Conservation (phyloP, 2,329 filamentous ascomycete genomes). For the Zasmidium angulare region DNA sequence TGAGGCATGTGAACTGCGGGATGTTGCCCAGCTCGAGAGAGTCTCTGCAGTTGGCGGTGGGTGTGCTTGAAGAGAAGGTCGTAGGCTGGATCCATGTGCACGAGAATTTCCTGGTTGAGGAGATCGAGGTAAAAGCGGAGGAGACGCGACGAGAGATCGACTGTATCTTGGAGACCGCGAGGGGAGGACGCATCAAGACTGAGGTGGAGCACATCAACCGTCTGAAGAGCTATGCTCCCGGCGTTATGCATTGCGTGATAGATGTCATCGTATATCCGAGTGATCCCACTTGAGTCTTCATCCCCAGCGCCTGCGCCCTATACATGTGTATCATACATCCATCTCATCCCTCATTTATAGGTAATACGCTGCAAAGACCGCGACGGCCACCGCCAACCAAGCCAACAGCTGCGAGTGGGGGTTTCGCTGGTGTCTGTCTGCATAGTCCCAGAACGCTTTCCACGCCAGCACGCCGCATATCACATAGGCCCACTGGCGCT, state of each 20-base stretch:
- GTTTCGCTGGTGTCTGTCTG: slow-evolving; percentile 24
- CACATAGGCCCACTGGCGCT: slow-evolving; percentile 24
- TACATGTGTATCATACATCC: neutral
- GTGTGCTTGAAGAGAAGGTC: slow-evolving; percentile 43
- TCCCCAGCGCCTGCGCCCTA: neutral
- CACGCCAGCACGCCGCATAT: slow-evolving; percentile 26
- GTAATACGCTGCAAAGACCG: slow-evolving; percentile 20
- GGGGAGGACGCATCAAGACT: slow-evolving; percentile 11
- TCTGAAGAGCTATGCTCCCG: slow-evolving; percentile 63
- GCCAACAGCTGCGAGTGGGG: slow-evolving; percentile 22
- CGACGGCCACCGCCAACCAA: slow-evolving; percentile 24
- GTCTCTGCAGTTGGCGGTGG: slow-evolving; percentile 52
- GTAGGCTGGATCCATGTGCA: slow-evolving; percentile 62
- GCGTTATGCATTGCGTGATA: slow-evolving; percentile 62
- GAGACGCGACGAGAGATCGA: slow-evolving; percentile 40
- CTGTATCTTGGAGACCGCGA: slow-evolving; percentile 20
- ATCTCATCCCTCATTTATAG: slow-evolving; percentile 14
- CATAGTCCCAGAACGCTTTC: slow-evolving; percentile 31
- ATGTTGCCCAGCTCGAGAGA: slow-evolving; percentile 54
- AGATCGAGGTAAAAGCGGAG: slow-evolving; percentile 46
- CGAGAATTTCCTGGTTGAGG: slow-evolving; percentile 55
- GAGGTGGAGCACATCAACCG: slow-evolving; percentile 46
- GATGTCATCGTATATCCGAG: slow-evolving; percentile 45
- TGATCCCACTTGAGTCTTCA: neutral
- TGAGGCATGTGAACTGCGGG: slow-evolving; percentile 61